Base-by-base conservation (phyloP, 108 stramenopile genomes). In the Seminavis robusta region DNA sequence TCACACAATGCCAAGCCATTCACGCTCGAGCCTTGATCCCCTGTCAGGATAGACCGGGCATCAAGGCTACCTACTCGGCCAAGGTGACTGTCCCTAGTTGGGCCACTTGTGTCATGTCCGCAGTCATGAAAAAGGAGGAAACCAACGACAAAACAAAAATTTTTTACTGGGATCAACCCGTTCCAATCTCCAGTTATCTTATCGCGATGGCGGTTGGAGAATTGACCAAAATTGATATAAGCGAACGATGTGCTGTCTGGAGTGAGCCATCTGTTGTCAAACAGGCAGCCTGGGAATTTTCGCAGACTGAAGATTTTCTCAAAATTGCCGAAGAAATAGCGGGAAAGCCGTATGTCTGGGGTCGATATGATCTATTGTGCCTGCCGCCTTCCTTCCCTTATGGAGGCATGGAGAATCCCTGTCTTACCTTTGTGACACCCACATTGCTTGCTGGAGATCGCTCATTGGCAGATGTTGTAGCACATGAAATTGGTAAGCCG, bases 341-440 rank as follows among this genome's bases (percentile, higher is more conserved):
- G 1, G 67, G 77, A 17, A 46, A 56, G 32, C 69, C 79, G 25
- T 99, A 99, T 74, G 80, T 66, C 15, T 98, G 97, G 97, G 75
- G 73, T 24, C 88, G 95, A 30, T 97, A 97, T 70, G 97, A 99
- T 69, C 54, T 99, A 2, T 67, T 99, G 21, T 94, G 95, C 69
- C 71, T 99, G 36, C 97, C 97, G 10, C 97, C 97, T 7, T 79
- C 79, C 27, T 99, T 98, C 71, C 97, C 98, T 7, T 99, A 98
- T 69, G 98, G 98, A 3, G 98, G 95, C 23, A 96, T 96, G 95
- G 95, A 96, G 79, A 95, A 96, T 73, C 94, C 93, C 0, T 97
- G 95, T 57, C 74, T 98, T 28, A 98, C 97, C 17, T 98, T 98
- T 76, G 95, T 95, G 33, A 99, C 98, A 11, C 98, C 98, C 0